Evolutionary conservation across 768 basidiomycete species (phyloP).

Genomic region (Hysterangium stoloniferum): DNA sequence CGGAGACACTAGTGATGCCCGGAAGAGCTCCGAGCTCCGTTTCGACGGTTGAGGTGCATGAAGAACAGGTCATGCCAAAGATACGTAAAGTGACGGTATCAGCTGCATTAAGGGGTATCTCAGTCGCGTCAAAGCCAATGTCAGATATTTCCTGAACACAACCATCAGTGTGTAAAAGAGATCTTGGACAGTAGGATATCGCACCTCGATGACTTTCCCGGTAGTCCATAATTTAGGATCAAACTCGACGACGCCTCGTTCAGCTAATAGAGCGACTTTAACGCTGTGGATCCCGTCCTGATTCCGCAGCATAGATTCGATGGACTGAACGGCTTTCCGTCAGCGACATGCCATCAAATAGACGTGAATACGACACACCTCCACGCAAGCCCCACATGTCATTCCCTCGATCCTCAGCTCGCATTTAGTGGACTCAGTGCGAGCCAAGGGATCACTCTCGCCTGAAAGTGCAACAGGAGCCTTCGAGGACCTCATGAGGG

Average conservation of each 20-base stretch:
- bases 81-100: constrained; percentile 71
- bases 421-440: constrained; percentile 36
- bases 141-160: constrained; percentile 75
- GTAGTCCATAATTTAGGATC: constrained; percentile 75
- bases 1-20: constrained; percentile 63
- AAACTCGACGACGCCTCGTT: constrained; percentile 87
- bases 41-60: constrained; percentile 75
- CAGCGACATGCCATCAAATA: neutral
- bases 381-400: constrained; percentile 86
- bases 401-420: constrained; percentile 83
- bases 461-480: neutral
- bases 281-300: constrained; percentile 88
- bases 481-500: constrained; percentile 5
- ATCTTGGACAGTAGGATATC: constrained; percentile 22
- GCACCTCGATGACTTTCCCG: constrained; percentile 69
- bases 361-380: constrained; percentile 40
- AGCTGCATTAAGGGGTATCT: constrained; percentile 54
- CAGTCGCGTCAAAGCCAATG: constrained; percentile 84
- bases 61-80: constrained; percentile 88
- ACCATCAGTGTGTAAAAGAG: constrained; percentile 8
- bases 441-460: constrained; percentile 1
- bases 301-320: constrained; percentile 72
- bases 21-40: constrained; percentile 58
- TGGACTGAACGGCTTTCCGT: constrained; percentile 41
- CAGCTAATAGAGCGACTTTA: constrained; percentile 95